A percentile compares a stretch with the other conserved stretches of the same genome.
phyloP scores from a whole-genome alignment of 2,329 filamentous ascomycete genomes.

The Epichloe sibirici region DNA sequence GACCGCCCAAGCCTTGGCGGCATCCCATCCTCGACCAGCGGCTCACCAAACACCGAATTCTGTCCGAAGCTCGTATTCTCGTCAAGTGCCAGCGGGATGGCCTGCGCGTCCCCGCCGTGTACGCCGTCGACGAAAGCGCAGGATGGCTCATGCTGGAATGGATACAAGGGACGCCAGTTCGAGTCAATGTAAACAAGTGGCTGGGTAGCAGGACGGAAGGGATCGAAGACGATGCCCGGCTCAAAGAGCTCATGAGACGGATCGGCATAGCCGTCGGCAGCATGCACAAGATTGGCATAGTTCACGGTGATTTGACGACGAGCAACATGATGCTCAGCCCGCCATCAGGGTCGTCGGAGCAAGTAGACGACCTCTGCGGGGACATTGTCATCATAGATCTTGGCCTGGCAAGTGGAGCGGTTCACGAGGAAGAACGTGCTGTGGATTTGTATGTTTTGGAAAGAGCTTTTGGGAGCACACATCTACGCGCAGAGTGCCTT shows the following conservation, averaged over 20 bases:
- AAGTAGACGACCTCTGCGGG: constrained; percentile 37
- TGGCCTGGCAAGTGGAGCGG: constrained; percentile 70
- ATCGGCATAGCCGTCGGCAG: constrained; percentile 61
- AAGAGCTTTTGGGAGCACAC: constrained; percentile 86
- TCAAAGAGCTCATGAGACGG: constrained; percentile 52
- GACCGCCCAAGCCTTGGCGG: constrained; percentile 81
- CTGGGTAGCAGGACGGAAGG: constrained; percentile 36
- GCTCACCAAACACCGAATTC: constrained; percentile 73
- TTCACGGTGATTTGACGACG: constrained; percentile 93
- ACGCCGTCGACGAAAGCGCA: constrained; percentile 50
- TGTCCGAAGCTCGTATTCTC: constrained; percentile 80
- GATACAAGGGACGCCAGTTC: constrained; percentile 62
- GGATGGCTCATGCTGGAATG: constrained; percentile 80
- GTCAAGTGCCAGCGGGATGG: constrained; percentile 68
- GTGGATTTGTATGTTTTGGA: constrained; percentile 96
- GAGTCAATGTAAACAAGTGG: constrained; percentile 57
- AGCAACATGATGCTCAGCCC: constrained; percentile 81
- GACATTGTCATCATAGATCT: constrained; percentile 91
- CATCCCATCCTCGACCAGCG: constrained; percentile 81
- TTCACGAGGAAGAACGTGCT: constrained; percentile 81
- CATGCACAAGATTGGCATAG: constrained; percentile 73
- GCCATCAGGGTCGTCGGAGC: constrained; percentile 11
- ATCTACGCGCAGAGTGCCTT: constrained; percentile 69
- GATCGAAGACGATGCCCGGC: constrained; percentile 31
- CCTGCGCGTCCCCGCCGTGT: constrained; percentile 69